Percentiles rank a stretch among this genome's conserved stretches.
Conservation (phyloP, 169 alveolate species). For the Plasmodium cynomolgi region DNA sequence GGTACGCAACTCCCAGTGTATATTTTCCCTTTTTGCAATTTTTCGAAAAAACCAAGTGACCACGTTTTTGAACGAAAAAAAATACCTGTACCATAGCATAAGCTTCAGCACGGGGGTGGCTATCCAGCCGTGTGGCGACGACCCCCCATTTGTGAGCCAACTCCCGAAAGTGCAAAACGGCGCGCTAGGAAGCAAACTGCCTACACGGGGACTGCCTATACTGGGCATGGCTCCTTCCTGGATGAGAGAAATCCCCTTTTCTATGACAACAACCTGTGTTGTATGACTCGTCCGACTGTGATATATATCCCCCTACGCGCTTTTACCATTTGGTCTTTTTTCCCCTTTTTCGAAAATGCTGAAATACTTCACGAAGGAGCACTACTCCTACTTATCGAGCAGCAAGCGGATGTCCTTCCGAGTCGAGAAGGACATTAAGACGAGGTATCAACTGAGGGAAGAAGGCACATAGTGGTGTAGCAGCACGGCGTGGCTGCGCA, state of each 20-base stretch:
- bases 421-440: constrained; percentile 61
- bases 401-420: constrained; percentile 10
- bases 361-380: constrained; percentile 54
- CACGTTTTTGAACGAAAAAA: background rate
- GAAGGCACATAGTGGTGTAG: background rate
- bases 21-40: background rate
- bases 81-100: background rate
- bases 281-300: background rate
- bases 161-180: background rate
- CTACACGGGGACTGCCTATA: background rate
- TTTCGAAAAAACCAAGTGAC: background rate
- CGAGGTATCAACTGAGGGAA: constrained; percentile 27
- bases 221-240: background rate
- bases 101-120: background rate
- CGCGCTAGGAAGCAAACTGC: background rate
- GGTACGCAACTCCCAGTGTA: background rate
- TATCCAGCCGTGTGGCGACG: background rate
- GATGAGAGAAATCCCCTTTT: background rate
- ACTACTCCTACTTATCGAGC: constrained; percentile 19
- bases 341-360: background rate
- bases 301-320: background rate
- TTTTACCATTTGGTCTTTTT: background rate
- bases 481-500: background rate
- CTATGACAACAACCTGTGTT: background rate
- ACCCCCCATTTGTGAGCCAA: background rate